Base-by-base conservation (phyloP, 1,284 basidiomycete species). In the Papiliotrema laurentii region DNA sequence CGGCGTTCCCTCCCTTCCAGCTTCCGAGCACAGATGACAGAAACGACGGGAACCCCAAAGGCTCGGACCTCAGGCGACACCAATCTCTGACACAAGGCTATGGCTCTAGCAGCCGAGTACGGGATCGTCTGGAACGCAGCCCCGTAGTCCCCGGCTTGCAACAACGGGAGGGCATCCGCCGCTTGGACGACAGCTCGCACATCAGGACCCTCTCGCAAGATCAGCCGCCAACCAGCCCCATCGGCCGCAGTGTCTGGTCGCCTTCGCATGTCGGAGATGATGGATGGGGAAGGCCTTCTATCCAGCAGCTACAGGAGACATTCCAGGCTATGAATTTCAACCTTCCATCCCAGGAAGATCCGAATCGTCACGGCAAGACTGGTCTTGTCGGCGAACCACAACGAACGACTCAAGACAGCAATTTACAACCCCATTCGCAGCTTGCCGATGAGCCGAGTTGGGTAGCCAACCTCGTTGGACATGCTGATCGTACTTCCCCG, bases 71-170 rank as follows among this genome's bases (percentile, higher is more conserved):
- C 39, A 65, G 63, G 47, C 66, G 72, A 10, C 70, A 72, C 57
- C 70, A 73, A 50, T 67, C 63, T n/a, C 60, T 74, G 38, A 70
- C 63, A 5, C 59, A 68, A 34, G 68, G 64, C 4, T 72, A 71
- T 41, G 68, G 67, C 9, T 53, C 61, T 7, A 61, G 59, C 10
- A 58, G 49, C 34, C 56, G 68, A 21, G 64, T 65, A 6, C 63
- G 64, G 4, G 69, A 68, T 25, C 56, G 67, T 13, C 57, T 69
- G 13, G 68, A 70, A 38, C 62, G 64, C 4, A 67, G 63, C 36
- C 66, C 69, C 36, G 66, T 66, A 10, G 45, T 74, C 0, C 51
- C 69, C 9, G 60, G 57, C 5, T 56, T 69, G 11, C 67, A 72
- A 22, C 69, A 72, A 49, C 53, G 68, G 31, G 60, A 64, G 33